phyloP scores from a whole-genome alignment of 306 rosid species.

The Erythrophleum fordii region DNA sequence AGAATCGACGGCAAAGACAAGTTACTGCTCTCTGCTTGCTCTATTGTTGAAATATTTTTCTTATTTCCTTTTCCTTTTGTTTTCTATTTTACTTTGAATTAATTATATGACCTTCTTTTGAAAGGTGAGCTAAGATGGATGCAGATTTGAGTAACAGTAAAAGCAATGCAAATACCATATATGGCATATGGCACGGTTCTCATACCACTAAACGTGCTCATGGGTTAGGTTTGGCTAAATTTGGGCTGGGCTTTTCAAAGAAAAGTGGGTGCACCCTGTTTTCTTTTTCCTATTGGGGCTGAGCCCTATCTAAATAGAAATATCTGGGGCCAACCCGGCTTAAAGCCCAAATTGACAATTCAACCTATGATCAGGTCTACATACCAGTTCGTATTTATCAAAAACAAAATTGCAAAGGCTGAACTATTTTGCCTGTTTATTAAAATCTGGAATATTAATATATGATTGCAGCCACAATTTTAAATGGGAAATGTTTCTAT shows the following conservation, averaged over 20 bases:
- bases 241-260: not conserved
- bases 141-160: not conserved
- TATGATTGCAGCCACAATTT: slow-evolving; percentile 20
- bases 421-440: slow-evolving; percentile 19
- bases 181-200: not conserved
- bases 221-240: not conserved
- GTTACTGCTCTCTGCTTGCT: slow-evolving; percentile 47
- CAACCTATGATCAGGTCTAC: not conserved
- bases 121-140: not conserved
- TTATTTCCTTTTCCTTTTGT: not conserved
- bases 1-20: slow-evolving; percentile 67
- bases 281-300: too few species aligned
- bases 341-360: not conserved
- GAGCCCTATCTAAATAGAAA: not conserved
- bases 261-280: not conserved
- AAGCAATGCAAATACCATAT: not conserved
- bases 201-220: not conserved
- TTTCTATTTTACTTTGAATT: not conserved
- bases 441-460: slow-evolving; percentile 8
- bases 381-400: not conserved
- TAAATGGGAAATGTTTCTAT: not conserved
- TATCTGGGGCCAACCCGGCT: not conserved
- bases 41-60: slow-evolving; percentile 5
- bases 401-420: not conserved
- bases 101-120: slow-evolving; percentile 24